Evolutionary conservation across 1,284 basidiomycete species (phyloP).

Genomic region (Sporisorium iseilematis-ciliati): DNA sequence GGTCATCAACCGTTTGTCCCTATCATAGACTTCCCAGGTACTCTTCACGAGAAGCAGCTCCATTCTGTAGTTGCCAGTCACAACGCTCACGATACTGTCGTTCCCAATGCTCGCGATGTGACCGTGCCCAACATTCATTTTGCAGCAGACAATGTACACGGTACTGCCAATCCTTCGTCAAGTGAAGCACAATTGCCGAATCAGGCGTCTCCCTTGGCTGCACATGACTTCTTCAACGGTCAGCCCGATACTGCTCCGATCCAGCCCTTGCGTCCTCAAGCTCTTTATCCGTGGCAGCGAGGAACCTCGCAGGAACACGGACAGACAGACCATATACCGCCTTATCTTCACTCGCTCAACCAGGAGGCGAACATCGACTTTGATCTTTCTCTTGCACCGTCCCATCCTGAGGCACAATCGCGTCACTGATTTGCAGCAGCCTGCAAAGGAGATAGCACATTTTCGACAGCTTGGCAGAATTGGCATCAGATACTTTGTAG

Average conservation of each 20-base stretch:
- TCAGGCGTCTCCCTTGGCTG: background rate
- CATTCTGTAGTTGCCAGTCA: background rate
- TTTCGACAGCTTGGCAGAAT: too few relatives aligned
- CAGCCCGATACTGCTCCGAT: too few relatives aligned
- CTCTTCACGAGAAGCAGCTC: background rate
- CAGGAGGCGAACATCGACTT: background rate
- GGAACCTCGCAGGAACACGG: background rate
- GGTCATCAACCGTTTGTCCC: background rate
- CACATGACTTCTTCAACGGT: background rate
- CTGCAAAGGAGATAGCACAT: too few relatives aligned
- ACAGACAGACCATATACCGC: background rate
- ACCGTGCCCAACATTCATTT: background rate
- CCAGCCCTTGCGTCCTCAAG: background rate
- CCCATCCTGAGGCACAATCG: background rate
- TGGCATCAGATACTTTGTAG: too few relatives aligned
- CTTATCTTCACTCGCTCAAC: background rate
- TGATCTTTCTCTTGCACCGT: background rate
- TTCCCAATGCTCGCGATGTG: background rate
- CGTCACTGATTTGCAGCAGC: background rate
- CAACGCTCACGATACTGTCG: too few relatives aligned
- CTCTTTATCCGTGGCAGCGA: slow-evolving; percentile 3
- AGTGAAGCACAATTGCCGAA: background rate
- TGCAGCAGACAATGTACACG: too few relatives aligned
- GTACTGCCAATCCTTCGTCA: too few relatives aligned
- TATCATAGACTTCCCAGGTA: background rate